A percentile compares a stretch with the other conserved stretches of the same genome.
phyloP scores from a whole-genome alignment of 805 yeast genomes.

The Candida arabinofermentans region DNA sequence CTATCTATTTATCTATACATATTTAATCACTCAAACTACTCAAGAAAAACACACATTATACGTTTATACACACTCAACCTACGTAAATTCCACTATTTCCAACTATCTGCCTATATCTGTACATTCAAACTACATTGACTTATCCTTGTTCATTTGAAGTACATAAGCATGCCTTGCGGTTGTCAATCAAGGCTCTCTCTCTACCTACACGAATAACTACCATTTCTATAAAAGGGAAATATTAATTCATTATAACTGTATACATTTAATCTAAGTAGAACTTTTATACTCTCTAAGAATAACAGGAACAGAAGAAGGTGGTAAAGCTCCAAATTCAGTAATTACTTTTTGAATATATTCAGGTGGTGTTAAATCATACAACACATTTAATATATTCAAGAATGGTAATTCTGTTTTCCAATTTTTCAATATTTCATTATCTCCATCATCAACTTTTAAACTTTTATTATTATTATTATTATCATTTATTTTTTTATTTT shows the following conservation, averaged over 20 bases:
- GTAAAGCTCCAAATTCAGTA: slow-evolving; percentile 93
- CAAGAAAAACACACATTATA: too few species aligned
- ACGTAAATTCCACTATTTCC: too few species aligned
- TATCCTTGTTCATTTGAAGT: too few species aligned
- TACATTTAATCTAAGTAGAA: slow-evolving; percentile 14
- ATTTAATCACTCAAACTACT: too few species aligned
- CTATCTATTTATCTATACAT: too few species aligned
- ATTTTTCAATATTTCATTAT: slow-evolving; percentile 45
- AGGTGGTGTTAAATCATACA: slow-evolving; percentile 94
- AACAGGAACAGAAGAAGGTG: slow-evolving; percentile 98
- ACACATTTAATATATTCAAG: slow-evolving; percentile 73
- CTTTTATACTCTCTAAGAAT: slow-evolving; percentile 86
- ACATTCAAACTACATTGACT: too few species aligned
- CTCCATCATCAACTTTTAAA: slow-evolving; percentile 25
- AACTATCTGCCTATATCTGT: too few species aligned
- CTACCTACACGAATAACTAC: too few species aligned
- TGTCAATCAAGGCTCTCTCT: too few species aligned
- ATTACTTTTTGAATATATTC: slow-evolving; percentile 90
- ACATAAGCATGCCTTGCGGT: too few species aligned
- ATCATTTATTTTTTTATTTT: slow-evolving; percentile 1
- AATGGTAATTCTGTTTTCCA: slow-evolving; percentile 57
- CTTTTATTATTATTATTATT: slow-evolving; percentile 19
- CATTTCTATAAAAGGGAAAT: too few species aligned
- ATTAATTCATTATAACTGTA: not conserved
- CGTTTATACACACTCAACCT: too few species aligned